A percentile compares a stretch with the other conserved stretches of the same genome.
Conservation (phyloP, 129 eudicot genomes). For the Tagetes erecta region DNA sequence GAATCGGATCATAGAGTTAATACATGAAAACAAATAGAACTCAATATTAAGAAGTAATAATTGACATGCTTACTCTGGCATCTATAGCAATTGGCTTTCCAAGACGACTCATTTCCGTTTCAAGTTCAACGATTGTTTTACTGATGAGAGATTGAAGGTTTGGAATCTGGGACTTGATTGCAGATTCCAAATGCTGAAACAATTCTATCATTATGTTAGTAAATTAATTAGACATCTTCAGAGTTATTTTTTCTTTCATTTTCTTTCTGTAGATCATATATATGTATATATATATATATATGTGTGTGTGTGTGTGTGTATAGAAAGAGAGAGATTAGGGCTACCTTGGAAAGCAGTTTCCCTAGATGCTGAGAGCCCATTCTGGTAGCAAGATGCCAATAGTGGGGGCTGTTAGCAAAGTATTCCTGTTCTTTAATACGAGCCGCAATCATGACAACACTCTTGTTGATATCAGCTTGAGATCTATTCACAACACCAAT, state of each 20-base stretch:
- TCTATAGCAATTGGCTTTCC: background rate
- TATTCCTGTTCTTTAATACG: background rate
- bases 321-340: too few species aligned
- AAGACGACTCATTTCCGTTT: background rate
- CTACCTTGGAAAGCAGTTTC: background rate
- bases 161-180: background rate
- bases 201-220: background rate
- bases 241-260: too few species aligned
- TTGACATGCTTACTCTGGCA: background rate
- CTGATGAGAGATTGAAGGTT: background rate
- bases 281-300: too few species aligned
- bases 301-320: too few species aligned
- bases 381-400: constrained; percentile 1
- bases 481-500: background rate
- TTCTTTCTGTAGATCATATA: too few species aligned
- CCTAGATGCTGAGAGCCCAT: constrained; percentile 6
- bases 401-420: background rate
- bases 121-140: background rate
- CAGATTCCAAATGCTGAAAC: background rate
- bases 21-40: background rate
- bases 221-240: background rate
- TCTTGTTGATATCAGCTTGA: background rate
- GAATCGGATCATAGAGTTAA: background rate
- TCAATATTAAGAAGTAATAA: background rate
- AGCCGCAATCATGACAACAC: background rate